A percentile compares a stretch with the other conserved stretches of the same genome.
Evolutionary conservation across 1,139 yeast genomes (phyloP).

Genomic region (Suzukiozyma palmioleophila): DNA sequence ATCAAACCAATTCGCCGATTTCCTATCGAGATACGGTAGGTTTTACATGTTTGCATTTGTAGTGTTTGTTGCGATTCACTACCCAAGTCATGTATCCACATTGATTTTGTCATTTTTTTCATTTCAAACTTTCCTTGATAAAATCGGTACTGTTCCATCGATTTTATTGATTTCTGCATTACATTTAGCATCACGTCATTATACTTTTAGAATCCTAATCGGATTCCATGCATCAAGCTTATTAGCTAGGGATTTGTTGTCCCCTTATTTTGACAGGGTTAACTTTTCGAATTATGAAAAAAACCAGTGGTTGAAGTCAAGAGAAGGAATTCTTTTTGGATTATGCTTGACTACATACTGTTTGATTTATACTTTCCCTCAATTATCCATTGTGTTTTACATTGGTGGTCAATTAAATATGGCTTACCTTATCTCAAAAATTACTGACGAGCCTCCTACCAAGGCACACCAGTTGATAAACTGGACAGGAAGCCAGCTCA

Average conservation of each 20-base stretch:
- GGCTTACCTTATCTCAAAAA: slow-evolving; percentile 51
- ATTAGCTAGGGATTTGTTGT: slow-evolving; percentile 43
- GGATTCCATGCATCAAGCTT: slow-evolving; percentile 45
- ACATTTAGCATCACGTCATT: slow-evolving; percentile 26
- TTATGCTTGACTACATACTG: slow-evolving; percentile 50
- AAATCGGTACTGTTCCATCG: slow-evolving; percentile 47
- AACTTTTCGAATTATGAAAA: slow-evolving; percentile 44
- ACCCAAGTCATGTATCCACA: slow-evolving; percentile 35
- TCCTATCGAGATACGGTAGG: slow-evolving; percentile 16
- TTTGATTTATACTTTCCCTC: slow-evolving; percentile 38
- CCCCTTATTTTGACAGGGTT: slow-evolving; percentile 49
- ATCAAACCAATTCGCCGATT: slow-evolving; percentile 14
- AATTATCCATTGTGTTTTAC: slow-evolving; percentile 45
- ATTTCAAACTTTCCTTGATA: slow-evolving; percentile 40
- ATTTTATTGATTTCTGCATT: slow-evolving; percentile 30
- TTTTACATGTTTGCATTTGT: slow-evolving; percentile 18
- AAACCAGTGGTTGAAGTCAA: slow-evolving; percentile 48
- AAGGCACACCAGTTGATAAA: slow-evolving; percentile 17
- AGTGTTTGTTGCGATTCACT: slow-evolving; percentile 14
- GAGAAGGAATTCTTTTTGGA: slow-evolving; percentile 58
- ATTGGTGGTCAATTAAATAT: slow-evolving; percentile 54
- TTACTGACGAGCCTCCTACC: slow-evolving; percentile 49
- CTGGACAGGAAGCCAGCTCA: slow-evolving; percentile 31
- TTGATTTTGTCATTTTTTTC: slow-evolving; percentile 38
- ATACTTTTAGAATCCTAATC: slow-evolving; percentile 33